Evolutionary conservation across 2,329 filamentous ascomycete genomes (phyloP), one percentile per base, ranked within the genome.

Genomic region (Fusarium sulawesiense): DNA sequence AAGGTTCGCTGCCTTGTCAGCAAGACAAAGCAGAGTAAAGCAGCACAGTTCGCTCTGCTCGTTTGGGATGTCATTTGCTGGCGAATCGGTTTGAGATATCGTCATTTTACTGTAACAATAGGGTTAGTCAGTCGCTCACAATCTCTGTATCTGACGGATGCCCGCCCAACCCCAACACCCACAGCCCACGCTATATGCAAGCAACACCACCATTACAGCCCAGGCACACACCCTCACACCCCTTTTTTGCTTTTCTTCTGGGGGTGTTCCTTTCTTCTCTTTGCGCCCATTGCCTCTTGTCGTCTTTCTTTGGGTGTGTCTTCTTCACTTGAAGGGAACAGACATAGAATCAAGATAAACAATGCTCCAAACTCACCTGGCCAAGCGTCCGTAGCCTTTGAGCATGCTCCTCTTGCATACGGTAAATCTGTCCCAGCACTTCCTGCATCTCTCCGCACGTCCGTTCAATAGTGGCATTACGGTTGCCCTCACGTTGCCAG

Each of bases 401-500:
- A 75, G 74, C 60, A 76, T 85, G 78, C 70, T 84, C 75, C 72
- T 79, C 67, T 49, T 75, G 75, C 77, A 90, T 83, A 51, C 80
- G 81, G 45, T 80, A 63, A 72, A 90, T 86, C 79, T 94, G 91
- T 64, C 80, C 82, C 68, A 85, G 76, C 68, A 97, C 86, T 60
- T 90, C 87, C 47, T 81, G 78, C 78, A 95, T 93, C 74, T 94
- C 92, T 56, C 83, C 81, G 71, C 91, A 85, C 64, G 94, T 88
- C 70, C 88, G 87, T 78, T 90, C 88, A 78, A 97, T 92, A 56
- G 92, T 90, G 54, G 91, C 91, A 68, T 84, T 85, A 56, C 91
- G 89, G 80, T 92, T 92, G 65, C 91, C 91, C 80, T 96, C 93
- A 49, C 85, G 85, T 76, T 86, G 84, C 94, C 94, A 97, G 65